Evolutionary conservation across 805 yeast genomes (phyloP), one percentile per base, ranked within the genome.

Genomic region (Naumovozyma baii): DNA sequence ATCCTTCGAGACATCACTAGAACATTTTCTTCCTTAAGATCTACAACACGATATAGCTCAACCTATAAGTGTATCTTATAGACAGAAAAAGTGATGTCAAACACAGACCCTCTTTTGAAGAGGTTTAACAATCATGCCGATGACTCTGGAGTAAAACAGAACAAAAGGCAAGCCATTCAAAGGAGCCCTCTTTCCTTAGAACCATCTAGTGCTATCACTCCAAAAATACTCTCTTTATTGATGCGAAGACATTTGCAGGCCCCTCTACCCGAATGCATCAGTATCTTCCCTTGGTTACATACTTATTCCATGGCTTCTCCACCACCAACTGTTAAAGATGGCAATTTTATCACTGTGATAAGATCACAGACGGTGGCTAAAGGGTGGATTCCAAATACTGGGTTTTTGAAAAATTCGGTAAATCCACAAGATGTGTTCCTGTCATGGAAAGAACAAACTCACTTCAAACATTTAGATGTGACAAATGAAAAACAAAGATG

Each of bases 231-330:
- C 10, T 22, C 26, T 22, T 10, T 22, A 8, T 32, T 29, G 30
- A 9, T 41, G 22, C 34, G 31, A 18, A 29, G 37, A 18, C 44
- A 41, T 18, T 30, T 35, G 29, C 15, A 29, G n/a, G 38, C 38
- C 37, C 13, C 18, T 3, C 53, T 80, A 31, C 95, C 96, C 0
- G 73, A 73, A 3, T 80, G 88, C 15, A 72, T 68, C 18, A 53
- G 54, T 9, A 74, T 88, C 70, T 88, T 87, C 51, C 96, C 96
- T 0, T 87, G 96, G 96, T 66, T 85, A 18, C 95, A 88, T 57
- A 92, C 94, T 1, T 66, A 83, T 33, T 76, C 80, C 45, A 68
- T 67, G 12, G 66, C 69, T 28, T 76, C 77, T 51, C 63, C 69
- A 32, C 73, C 79, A 18, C 82, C 76, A 51, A 29, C 5, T 12